Base-by-base conservation (phyloP, 257 asterid species). In the Lycium barbarum region DNA sequence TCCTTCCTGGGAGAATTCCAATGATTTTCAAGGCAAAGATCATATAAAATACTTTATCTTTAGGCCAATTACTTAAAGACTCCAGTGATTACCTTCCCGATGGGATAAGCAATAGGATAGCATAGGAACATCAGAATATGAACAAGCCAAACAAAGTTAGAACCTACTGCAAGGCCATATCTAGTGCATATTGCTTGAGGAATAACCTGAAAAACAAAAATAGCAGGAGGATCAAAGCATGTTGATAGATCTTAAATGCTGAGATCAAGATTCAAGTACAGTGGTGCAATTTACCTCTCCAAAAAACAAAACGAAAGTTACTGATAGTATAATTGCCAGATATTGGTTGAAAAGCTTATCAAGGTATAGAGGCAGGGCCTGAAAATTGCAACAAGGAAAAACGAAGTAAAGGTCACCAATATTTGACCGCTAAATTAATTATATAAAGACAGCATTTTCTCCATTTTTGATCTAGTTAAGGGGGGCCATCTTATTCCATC, bases 181-280 rank as follows among this genome's bases (percentile, higher is more conserved):
- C 99, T 89, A 45, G 98, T 93, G 88, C 99, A 96, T 88, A 95
- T 93, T 70, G 99, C 99, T 93, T 96, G 99, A 85, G 99, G 99
- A 85, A 96, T 95, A 87, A 96, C 98, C 98, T 96, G 91, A 67
- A 36, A 87, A 80, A 43, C 81, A 36, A 84, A 83, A 43, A 55
- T 53, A 49, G 57, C 15, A 40, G 78, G 49, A 83, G 76, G 71
- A 68, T 15, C 51, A 45, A 35, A 88, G 70, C 80, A 83, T 15
- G 40, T 40, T 15, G 47, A 71, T 67, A 2, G 55, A 65, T 76
- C n/a, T 22, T 54, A 83, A 80, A 49, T n/a, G 51, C 22, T 68
- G 76, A 36, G 67, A 47, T 45, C 51, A 53, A 79, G 36, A 74
- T 80, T 62, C 59, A 54, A 81, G 66, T 80, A 61, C 59, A 51